A percentile compares a stretch with the other conserved stretches of the same genome.
Conservation (phyloP, 2,329 filamentous ascomycete genomes). For the Davidsoniella eucalypti region DNA sequence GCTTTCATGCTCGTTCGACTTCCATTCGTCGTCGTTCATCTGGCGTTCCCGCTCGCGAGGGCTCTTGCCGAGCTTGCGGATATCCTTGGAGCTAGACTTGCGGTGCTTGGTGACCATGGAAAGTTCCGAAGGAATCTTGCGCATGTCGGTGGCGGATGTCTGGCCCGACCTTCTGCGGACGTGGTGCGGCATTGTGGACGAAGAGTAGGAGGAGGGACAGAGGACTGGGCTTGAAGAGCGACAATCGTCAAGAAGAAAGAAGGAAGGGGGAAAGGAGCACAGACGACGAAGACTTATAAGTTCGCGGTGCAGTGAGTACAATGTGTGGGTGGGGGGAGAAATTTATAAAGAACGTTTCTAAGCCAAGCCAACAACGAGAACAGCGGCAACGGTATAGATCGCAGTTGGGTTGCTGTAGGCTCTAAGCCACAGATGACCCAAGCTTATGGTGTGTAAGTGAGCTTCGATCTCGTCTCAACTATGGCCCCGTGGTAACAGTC, state of each 20-base stretch:
- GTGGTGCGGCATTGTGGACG: slow-evolving; percentile 35
- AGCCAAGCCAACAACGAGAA: no score
- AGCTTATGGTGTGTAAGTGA: slow-evolving; percentile 6
- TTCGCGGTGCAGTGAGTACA: no score
- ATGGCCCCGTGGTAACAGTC: no score
- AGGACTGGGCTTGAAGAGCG: neutral
- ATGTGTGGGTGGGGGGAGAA: no score
- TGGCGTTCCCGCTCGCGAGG: slow-evolving; percentile 34
- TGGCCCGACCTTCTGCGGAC: slow-evolving; percentile 36
- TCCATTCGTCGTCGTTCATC: slow-evolving; percentile 26
- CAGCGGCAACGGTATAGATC: neutral
- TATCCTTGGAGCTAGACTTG: slow-evolving; percentile 25
- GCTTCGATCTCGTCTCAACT: neutral
- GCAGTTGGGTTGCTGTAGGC: neutral
- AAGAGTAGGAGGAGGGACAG: slow-evolving; percentile 10
- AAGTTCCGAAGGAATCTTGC: slow-evolving; percentile 29
- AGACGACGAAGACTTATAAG: slow-evolving; percentile 1
- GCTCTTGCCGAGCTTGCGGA: slow-evolving; percentile 34
- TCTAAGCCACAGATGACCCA: slow-evolving; percentile 1
- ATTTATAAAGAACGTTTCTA: no score
- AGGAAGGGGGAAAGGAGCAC: neutral
- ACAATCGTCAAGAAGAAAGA: slow-evolving; percentile 4
- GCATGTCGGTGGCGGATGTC: slow-evolving; percentile 38
- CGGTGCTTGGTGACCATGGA: slow-evolving; percentile 30
- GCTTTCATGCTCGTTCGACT: slow-evolving; percentile 40